Base-by-base conservation (phyloP, 768 basidiomycete species). In the Mycena indigotica region DNA sequence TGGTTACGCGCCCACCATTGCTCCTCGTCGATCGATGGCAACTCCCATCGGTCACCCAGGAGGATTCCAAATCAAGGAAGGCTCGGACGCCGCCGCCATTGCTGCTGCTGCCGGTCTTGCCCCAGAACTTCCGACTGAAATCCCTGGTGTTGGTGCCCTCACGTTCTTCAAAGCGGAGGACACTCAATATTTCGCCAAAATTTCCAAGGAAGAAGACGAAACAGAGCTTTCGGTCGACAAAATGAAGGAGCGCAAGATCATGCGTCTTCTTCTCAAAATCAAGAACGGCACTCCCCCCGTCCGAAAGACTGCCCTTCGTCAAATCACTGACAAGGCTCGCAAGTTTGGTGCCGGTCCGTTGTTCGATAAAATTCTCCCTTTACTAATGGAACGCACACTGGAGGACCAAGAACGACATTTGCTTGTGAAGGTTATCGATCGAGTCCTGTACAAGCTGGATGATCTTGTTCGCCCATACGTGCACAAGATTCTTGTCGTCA, bases 111-210 rank as follows among this genome's bases (percentile, higher is more conserved):
- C 93, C 92, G 0, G 93, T 0, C 94, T 96, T 44, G 88, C 89
- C n/a, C 89, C 90, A 4, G 95, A 98, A 66, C 73, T 95, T 4
- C 95, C 95, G 5, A 98, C 76, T 83, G 98, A 76, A 98, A 98
- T 62, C 96, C 95, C 95, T 21, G 95, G 95, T 28, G 93, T 98
- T 32, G 97, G 96, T 28, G 92, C 88, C 65, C 82, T 99, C 40
- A 91, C 95, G 5, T 98, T 98, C 79, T 95, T 99, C 83, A 98
- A 98, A 80, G 92, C 0, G 97, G 96, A 98, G 74, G 96, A 99
- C 65, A 94, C 95, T 0, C 88, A 95, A 69, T 99, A 98, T 74
- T 98, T 99, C 63, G 88, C 94, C 44, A 95, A 96, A 72, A 94
- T 98, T 54, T 71, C 93, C 53, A 92, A 91, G 67, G 93, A 96